Percentiles rank a stretch among this genome's conserved stretches.
These are phyloP conservation scores for Barnettozyma hawaiiensis DNA, from an alignment of 1,139 yeast genomes.

Conservation along the genomic window DNA sequence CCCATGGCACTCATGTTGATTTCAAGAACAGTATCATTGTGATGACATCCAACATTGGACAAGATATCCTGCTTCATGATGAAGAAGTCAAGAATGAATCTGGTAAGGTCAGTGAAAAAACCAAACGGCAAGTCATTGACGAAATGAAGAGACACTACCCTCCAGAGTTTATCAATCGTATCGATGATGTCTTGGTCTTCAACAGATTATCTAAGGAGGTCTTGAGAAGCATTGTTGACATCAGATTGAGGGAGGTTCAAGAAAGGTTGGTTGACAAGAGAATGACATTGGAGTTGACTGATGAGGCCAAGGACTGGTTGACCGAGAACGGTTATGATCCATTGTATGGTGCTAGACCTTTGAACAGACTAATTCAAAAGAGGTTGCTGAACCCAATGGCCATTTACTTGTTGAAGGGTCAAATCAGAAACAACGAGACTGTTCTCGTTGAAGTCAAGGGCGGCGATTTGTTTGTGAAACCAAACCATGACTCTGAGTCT, in stretches of 20 bases:
- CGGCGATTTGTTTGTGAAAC: slow-evolving; percentile 36
- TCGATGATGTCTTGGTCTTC: slow-evolving; percentile 86
- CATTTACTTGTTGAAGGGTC: slow-evolving; percentile 69
- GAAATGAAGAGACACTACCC: slow-evolving; percentile 70
- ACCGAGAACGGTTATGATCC: slow-evolving; percentile 87
- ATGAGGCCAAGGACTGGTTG: slow-evolving; percentile 68
- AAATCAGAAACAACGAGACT: slow-evolving; percentile 62
- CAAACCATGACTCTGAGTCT: slow-evolving; percentile 39
- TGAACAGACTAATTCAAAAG: slow-evolving; percentile 84
- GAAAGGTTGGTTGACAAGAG: slow-evolving; percentile 76
- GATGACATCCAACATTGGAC: slow-evolving; percentile 97
- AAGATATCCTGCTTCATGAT: slow-evolving; percentile 73
- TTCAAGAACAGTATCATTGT: slow-evolving; percentile 91
- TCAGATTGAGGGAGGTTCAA: slow-evolving; percentile 73
- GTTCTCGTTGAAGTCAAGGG: slow-evolving; percentile 42
- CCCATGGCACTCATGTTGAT: slow-evolving; percentile 90
- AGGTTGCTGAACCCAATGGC: slow-evolving; percentile 83
- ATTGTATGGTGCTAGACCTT: slow-evolving; percentile 90
- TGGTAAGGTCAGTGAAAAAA: slow-evolving; percentile 41
- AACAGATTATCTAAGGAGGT: slow-evolving; percentile 77
- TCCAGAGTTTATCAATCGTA: slow-evolving; percentile 90
- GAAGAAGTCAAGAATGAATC: slow-evolving; percentile 40
- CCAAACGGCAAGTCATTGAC: slow-evolving; percentile 56
- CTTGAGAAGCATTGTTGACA: slow-evolving; percentile 72
- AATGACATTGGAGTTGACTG: slow-evolving; percentile 53